phyloP scores from a whole-genome alignment of 2,329 filamentous ascomycete species.

The Penicillium brevicompactum region DNA sequence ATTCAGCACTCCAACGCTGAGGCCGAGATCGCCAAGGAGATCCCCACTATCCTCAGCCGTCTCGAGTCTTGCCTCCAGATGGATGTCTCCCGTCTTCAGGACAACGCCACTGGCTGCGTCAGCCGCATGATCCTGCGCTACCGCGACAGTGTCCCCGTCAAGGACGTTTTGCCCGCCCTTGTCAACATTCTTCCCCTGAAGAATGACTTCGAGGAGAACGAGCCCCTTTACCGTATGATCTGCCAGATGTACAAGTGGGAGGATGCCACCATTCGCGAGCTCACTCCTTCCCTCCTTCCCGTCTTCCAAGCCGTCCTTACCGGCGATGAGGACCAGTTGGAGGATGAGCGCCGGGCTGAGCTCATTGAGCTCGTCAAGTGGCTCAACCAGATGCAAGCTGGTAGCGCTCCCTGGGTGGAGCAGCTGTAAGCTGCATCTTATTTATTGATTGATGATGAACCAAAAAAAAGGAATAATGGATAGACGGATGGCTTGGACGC shows the following conservation, averaged over 20 bases:
- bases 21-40: constrained; percentile 72
- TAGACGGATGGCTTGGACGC: constrained; percentile 30
- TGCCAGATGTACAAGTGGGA: constrained; percentile 70
- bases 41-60: constrained; percentile 76
- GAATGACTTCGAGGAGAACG: constrained; percentile 96
- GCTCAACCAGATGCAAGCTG: constrained; percentile 49
- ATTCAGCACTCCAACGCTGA: constrained; percentile 77
- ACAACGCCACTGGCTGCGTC: constrained; percentile 91
- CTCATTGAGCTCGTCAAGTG: constrained; percentile 52
- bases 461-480: constrained; percentile 26
- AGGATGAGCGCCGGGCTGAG: constrained; percentile 50
- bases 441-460: constrained; percentile 24
- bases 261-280: constrained; percentile 47
- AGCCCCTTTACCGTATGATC: constrained; percentile 88
- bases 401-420: constrained; percentile 42
- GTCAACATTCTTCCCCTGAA: constrained; percentile 80
- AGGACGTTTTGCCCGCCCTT: constrained; percentile 78
- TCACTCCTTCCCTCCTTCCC: constrained; percentile 50
- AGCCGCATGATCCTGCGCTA: constrained; percentile 90
- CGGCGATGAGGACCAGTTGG: constrained; percentile 49
- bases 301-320: constrained; percentile 51
- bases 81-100: constrained; percentile 77
- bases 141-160: constrained; percentile 77
- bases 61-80: constrained; percentile 82
- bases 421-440: constrained; percentile 31